Percentiles rank a stretch among this genome's conserved stretches.
Conservation (phyloP, 2,329 filamentous ascomycete species). For the Teratosphaeria destructans region DNA sequence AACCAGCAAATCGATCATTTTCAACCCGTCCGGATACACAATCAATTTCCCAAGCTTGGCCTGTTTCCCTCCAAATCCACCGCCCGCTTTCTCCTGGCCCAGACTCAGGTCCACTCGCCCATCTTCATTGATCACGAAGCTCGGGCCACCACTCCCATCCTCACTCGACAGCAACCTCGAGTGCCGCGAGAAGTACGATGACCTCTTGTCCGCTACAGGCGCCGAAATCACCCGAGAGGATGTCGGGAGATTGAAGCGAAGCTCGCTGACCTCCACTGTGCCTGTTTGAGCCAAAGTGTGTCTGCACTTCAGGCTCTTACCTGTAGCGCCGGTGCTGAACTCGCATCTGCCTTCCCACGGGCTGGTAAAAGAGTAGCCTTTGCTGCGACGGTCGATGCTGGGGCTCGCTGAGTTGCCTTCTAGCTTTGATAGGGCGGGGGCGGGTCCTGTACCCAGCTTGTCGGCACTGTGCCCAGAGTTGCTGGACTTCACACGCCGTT, state of each 20-base stretch:
- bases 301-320: slow-evolving; percentile 39
- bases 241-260: slow-evolving; percentile 79
- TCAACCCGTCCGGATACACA: slow-evolving; percentile 76
- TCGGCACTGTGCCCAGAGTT: slow-evolving; percentile 3
- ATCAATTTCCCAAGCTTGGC: slow-evolving; percentile 93
- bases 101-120: slow-evolving; percentile 59
- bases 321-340: slow-evolving; percentile 68
- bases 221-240: slow-evolving; percentile 21
- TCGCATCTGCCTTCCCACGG: slow-evolving; percentile 84
- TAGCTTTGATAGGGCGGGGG: slow-evolving; percentile 9
- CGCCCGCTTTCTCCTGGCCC: slow-evolving; percentile 74
- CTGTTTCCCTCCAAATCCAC: slow-evolving; percentile 72
- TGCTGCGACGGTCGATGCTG: slow-evolving; percentile 41
- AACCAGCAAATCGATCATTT: slow-evolving; percentile 90
- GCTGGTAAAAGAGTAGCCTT: slow-evolving; percentile 63
- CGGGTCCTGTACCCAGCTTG: slow-evolving; percentile 8
- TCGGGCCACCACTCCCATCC: slow-evolving; percentile 6
- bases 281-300: slow-evolving; percentile 22
- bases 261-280: slow-evolving; percentile 57
- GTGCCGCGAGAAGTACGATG: slow-evolving; percentile 13
- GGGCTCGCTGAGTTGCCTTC: not conserved
- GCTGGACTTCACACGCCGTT: slow-evolving; percentile 20
- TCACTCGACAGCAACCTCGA: slow-evolving; percentile 1
- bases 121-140: slow-evolving; percentile 21
- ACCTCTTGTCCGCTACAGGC: slow-evolving; percentile 21